Conservation (phyloP, 2,329 filamentous ascomycete species). For the Balansia obtecta region DNA sequence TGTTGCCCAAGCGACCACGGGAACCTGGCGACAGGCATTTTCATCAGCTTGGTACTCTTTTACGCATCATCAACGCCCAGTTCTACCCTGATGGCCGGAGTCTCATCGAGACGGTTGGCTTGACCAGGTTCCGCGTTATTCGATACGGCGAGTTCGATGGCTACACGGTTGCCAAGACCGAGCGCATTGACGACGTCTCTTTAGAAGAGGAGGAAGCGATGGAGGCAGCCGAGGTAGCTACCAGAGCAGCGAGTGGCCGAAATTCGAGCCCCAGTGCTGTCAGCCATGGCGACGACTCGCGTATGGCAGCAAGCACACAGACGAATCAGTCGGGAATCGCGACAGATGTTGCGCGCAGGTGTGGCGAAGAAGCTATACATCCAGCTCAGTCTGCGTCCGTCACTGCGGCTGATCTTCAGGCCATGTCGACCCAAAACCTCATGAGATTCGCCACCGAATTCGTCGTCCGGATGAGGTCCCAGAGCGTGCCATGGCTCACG, state of each 20-base stretch:
- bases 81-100: slow-evolving; percentile 70
- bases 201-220: slow-evolving; percentile 66
- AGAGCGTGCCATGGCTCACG: slow-evolving; percentile 64
- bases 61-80: slow-evolving; percentile 64
- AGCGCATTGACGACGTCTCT: slow-evolving; percentile 71
- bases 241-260: neutral
- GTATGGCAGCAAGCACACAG: neutral
- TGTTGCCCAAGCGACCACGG: slow-evolving; percentile 51
- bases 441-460: slow-evolving; percentile 55
- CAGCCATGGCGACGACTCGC: neutral
- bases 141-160: slow-evolving; percentile 57
- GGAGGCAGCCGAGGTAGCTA: slow-evolving; percentile 50
- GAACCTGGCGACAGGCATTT: slow-evolving; percentile 32
- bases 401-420: slow-evolving; percentile 11
- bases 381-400: neutral
- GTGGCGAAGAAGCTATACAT: neutral
- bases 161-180: slow-evolving; percentile 63
- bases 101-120: slow-evolving; percentile 63
- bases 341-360: neutral
- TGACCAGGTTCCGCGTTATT: slow-evolving; percentile 64
- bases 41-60: slow-evolving; percentile 62
- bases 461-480: slow-evolving; percentile 52
- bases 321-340: neutral
- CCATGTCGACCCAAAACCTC: slow-evolving; percentile 58
- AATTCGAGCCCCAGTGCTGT: neutral